Conservation (phyloP, 257 asterid species). For the Capsicum rhomboideum region DNA sequence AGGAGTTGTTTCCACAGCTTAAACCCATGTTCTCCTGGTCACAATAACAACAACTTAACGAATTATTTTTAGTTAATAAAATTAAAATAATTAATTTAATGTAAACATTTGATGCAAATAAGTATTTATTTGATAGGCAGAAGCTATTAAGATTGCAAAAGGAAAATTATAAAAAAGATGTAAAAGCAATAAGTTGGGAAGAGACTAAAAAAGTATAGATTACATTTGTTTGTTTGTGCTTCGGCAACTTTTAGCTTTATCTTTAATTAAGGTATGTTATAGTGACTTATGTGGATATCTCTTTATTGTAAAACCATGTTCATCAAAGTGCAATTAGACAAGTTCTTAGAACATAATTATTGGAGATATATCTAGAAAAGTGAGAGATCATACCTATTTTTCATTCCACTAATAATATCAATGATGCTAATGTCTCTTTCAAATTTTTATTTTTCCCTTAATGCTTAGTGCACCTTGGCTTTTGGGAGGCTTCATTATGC, state of each 20-base stretch:
- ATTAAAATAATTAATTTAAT: not conserved
- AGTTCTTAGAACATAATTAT: conserved; percentile 14
- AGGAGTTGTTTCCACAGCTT: too few relatives aligned
- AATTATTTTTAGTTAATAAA: too few relatives aligned
- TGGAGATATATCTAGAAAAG: not conserved
- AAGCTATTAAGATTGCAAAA: not conserved
- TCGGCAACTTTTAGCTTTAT: not conserved
- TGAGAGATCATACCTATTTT: conserved; percentile 7
- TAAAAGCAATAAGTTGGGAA: not conserved
- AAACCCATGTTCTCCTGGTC: too few relatives aligned
- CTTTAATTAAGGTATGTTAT: conserved; percentile 1
- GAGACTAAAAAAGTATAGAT: not conserved
- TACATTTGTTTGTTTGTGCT: conserved; percentile 2
- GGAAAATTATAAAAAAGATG: not conserved
- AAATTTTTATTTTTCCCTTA: not conserved
- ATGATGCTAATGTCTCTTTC: conserved; percentile 7
- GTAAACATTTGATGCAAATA: rapidly evolving
- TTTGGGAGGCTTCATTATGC: not conserved
- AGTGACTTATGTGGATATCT: not conserved
- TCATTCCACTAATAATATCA: conserved; percentile 11
- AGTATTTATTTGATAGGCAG: not conserved
- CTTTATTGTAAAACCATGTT: not conserved
- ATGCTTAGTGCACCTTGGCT: conserved; percentile 3
- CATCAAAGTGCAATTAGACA: not conserved
- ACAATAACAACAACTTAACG: too few relatives aligned